These are phyloP conservation scores for Globisporangium spinosum DNA, from an alignment of 352 stramenopile genomes.

Conservation along the genomic window DNA sequence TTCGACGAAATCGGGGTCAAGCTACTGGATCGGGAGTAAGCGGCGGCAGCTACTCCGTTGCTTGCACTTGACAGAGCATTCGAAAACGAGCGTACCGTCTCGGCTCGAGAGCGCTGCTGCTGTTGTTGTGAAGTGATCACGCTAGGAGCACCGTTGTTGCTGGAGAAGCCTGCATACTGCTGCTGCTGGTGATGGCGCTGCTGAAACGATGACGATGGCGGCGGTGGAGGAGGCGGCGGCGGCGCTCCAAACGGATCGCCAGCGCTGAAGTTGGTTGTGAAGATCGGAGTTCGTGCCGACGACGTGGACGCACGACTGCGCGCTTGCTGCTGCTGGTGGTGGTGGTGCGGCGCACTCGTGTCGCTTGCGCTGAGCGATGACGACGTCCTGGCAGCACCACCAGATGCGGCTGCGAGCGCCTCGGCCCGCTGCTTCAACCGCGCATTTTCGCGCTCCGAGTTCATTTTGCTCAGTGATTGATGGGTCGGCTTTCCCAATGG, in stretches of 20 bases:
- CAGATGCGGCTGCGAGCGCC: neutral
- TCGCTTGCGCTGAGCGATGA: neutral
- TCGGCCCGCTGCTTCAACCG: constrained; percentile 7
- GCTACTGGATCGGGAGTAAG: constrained; percentile 3
- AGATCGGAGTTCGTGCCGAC: constrained; percentile 1
- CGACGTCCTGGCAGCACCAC: neutral
- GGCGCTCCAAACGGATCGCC: constrained; percentile 16
- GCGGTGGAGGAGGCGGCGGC: constrained; percentile 3
- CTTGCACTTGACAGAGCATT: neutral
- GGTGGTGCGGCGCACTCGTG: neutral
- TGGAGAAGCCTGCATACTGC: neutral
- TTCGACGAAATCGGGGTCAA: constrained; percentile 13
- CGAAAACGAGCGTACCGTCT: constrained; percentile 7
- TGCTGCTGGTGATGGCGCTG: constrained; percentile 2
- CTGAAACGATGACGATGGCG: neutral
- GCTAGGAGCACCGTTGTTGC: neutral
- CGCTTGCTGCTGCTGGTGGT: neutral
- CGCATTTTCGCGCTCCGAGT: constrained; percentile 11
- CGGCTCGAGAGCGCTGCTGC: constrained; percentile 8
- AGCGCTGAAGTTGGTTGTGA: neutral
- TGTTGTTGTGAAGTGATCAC: neutral
- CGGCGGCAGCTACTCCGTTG: neutral
- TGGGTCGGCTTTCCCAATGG: neutral
- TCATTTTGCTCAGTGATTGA: constrained; percentile 3
- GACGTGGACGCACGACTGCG: neutral